Base-by-base conservation (phyloP, 2,329 filamentous ascomycete species). In the Microcyclospora tardicrescens region DNA sequence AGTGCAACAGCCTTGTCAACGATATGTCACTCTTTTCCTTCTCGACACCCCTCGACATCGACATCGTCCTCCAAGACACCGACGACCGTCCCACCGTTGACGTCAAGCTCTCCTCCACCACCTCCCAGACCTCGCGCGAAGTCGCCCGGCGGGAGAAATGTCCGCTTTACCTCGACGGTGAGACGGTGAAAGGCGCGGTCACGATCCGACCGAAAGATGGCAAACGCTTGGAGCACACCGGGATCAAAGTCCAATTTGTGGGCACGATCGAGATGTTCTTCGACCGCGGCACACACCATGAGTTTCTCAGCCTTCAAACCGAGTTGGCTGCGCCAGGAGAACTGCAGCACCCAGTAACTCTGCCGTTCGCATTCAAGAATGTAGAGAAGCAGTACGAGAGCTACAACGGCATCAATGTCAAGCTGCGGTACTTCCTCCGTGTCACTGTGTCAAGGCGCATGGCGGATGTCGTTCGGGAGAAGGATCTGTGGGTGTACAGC, bases 261-360 rank as follows among this genome's bases (percentile, higher is more conserved):
- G 91, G 91, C 60, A 93, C 87, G 46, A 98, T 98, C 71, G 91
- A 98, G 63, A 98, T 98, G 91, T 98, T 96, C 75, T 98, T 94
- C 64, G 91, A 98, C 63, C 84, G 91, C 58, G 89, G 89, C 54
- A 98, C 95, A 62, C 91, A 96, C 68, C 94, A 98, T 71, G 91
- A 98, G 66, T 98, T 98, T 65, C 81, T 98, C 43, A 94, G 86
- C 28, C 77, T 96, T 19, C 89, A 91, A 54, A 93, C 96, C 65
- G 91, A 98, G 66, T 79, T 98, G 31, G 91, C 91, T 13, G 87
- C 91, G 13, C 91, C 91, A 2, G 91, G 91, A 62, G 91, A 98
- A 69, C 81, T 98, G 41, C 91, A 96, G 61, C 93, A 98, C 65
- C 91, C 91, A 33, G 91, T 98, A 68, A 95, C 87, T 35, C 95